These are phyloP conservation scores for Emiliania huxleyi DNA, from an alignment of 78 protist genomes.

Conservation along the genomic window DNA sequence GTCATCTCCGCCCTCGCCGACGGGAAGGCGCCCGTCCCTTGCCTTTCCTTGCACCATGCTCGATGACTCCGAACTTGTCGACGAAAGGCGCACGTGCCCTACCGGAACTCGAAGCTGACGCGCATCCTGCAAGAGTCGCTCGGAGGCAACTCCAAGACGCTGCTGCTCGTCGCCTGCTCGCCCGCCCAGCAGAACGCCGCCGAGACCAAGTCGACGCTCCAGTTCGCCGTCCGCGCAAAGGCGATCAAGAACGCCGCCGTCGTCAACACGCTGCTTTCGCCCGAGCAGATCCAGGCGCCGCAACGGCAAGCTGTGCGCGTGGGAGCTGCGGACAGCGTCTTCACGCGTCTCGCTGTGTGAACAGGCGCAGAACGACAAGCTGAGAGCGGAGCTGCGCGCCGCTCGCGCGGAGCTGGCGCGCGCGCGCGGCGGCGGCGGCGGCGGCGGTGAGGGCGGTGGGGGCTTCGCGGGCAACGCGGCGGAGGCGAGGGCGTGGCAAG, in stretches of 20 bases:
- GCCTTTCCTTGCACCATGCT: no score
- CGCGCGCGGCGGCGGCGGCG: not conserved
- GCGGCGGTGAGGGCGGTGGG: not conserved
- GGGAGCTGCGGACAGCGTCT: not conserved
- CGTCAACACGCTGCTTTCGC: not conserved
- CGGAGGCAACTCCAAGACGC: conserved; percentile 66
- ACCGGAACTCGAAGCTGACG: conserved; percentile 90
- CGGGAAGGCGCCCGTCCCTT: not conserved
- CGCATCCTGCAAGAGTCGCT: conserved; percentile 71
- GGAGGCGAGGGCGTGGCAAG: not conserved
- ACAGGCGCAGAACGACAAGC: no score
- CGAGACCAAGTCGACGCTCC: conserved; percentile 77
- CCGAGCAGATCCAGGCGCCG: not conserved
- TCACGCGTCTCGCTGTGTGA: no score
- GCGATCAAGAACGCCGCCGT: conserved; percentile 25
- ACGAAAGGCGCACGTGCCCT: conserved; percentile 87
- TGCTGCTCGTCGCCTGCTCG: conserved; percentile 62
- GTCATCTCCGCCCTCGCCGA: conserved; percentile 73
- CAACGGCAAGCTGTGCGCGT: not conserved
- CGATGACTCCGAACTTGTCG: no score
- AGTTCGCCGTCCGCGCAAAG: conserved; percentile 70
- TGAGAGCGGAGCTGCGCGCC: not conserved
- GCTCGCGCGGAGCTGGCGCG: not conserved
- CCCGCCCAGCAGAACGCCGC: conserved; percentile 60
- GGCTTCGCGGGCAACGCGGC: not conserved